Evolutionary conservation across 192 early-diverging fungal species (phyloP).

Genomic region (Backusella sp.): DNA sequence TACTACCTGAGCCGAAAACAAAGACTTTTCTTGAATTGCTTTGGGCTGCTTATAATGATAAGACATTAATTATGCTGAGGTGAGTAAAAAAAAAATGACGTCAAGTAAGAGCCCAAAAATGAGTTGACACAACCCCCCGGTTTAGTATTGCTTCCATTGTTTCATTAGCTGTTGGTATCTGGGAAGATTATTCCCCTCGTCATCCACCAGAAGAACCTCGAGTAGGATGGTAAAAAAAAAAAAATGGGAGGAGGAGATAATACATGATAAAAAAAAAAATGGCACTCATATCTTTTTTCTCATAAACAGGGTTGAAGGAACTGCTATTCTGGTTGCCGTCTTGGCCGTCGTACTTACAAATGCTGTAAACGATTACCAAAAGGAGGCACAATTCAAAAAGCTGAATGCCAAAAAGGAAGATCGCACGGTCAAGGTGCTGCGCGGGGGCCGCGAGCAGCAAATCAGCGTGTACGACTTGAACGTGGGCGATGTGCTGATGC

Average conservation of each 20-base stretch:
- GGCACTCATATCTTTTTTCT: not conserved
- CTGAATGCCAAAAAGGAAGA: slow-evolving; percentile 86
- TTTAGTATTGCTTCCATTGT: slow-evolving; percentile 73
- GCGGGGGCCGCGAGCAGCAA: slow-evolving; percentile 70
- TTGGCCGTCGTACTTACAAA: slow-evolving; percentile 87
- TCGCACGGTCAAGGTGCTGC: slow-evolving; percentile 68
- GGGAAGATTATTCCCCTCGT: slow-evolving; percentile 70
- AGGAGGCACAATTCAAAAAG: slow-evolving; percentile 84
- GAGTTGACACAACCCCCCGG: too few relatives aligned
- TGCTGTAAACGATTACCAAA: slow-evolving; percentile 87
- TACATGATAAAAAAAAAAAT: not conserved
- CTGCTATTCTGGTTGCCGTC: slow-evolving; percentile 83
- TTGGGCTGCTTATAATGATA: slow-evolving; percentile 64
- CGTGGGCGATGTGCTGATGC: slow-evolving; percentile 82
- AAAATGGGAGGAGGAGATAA: not conserved
- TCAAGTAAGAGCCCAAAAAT: not conserved
- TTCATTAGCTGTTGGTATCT: slow-evolving; percentile 83
- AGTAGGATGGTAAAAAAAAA: slow-evolving; percentile 62
- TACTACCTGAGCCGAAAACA: slow-evolving; percentile 50
- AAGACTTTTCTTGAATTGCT: slow-evolving; percentile 59
- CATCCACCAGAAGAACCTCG: slow-evolving; percentile 68
- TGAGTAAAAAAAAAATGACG: not conserved
- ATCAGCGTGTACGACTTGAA: slow-evolving; percentile 78
- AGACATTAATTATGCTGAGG: slow-evolving; percentile 51
- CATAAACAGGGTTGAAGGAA: slow-evolving; percentile 48